A percentile compares a stretch with the other conserved stretches of the same genome.
Evolutionary conservation across 345 rosid genomes (phyloP).

Genomic region (Orychophragmus violaceus): DNA sequence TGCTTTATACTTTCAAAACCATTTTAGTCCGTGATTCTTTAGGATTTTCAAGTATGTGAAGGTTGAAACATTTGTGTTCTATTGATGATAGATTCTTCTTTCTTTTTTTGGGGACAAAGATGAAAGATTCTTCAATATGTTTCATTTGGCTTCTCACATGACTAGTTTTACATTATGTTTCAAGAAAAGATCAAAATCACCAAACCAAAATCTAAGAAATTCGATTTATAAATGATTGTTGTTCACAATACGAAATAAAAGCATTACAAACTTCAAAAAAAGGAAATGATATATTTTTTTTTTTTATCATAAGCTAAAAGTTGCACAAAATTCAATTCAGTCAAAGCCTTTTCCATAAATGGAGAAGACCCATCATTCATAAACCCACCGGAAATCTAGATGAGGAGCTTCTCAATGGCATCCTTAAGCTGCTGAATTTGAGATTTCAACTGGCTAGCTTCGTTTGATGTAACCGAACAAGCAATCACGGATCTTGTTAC

Average conservation of each 20-base stretch:
- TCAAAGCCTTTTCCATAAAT: conserved; percentile 28
- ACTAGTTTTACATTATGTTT: neutral
- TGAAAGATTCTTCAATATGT: neutral
- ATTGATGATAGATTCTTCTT: neutral
- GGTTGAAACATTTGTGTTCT: neutral
- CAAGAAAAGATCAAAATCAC: neutral
- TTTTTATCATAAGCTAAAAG: neutral
- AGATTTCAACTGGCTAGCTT: conserved; percentile 77
- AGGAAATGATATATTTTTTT: neutral
- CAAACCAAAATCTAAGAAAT: conserved; percentile 1
- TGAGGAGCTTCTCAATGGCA: conserved; percentile 92
- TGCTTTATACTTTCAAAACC: no score
- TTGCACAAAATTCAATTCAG: conserved; percentile 24
- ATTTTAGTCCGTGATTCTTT: no score
- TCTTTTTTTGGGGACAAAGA: no score
- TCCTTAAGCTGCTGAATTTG: conserved; percentile 87
- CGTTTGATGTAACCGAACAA: conserved; percentile 81
- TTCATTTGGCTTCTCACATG: neutral
- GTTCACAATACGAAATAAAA: conserved; percentile 9
- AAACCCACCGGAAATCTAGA: conserved; percentile 28
- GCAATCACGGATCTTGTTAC: conserved; percentile 93
- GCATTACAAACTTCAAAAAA: neutral
- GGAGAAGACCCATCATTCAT: conserved; percentile 72
- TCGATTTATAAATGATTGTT: neutral
- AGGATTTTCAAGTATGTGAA: neutral